These are phyloP conservation scores for Diatrype stigma DNA, from an alignment of 2,329 filamentous ascomycete genomes.

Conservation along the genomic window DNA sequence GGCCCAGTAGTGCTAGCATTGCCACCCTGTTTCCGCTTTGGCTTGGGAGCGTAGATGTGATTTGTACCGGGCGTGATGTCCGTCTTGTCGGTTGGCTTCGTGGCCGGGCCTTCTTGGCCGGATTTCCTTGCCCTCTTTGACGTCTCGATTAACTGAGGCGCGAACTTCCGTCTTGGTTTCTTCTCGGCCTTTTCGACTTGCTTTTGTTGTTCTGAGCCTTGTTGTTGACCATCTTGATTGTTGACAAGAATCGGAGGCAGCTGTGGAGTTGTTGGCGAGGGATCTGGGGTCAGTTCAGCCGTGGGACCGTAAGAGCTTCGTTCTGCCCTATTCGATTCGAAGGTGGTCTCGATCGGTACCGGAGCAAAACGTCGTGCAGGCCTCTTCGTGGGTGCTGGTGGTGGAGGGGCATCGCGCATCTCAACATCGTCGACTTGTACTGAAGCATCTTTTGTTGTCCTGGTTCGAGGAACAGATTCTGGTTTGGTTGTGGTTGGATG, in stretches of 20 bases:
- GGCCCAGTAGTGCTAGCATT: neutral
- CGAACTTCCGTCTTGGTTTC: conserved; percentile 52
- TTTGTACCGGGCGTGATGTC: conserved; percentile 64
- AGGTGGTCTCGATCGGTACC: conserved; percentile 69
- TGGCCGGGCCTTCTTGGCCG: conserved; percentile 59
- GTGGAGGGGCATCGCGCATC: conserved; percentile 20
- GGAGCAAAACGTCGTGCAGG: conserved; percentile 56
- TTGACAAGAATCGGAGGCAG: conserved; percentile 23
- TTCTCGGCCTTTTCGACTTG: conserved; percentile 15
- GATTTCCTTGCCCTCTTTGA: conserved; percentile 66
- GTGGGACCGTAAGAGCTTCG: conserved; percentile 43
- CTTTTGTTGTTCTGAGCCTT: conserved; percentile 17
- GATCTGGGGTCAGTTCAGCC: conserved; percentile 53
- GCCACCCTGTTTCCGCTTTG: conserved; percentile 31
- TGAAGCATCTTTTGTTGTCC: conserved; percentile 24
- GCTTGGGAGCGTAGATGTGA: conserved; percentile 51
- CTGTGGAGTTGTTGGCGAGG: conserved; percentile 47
- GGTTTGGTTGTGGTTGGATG: conserved; percentile 8
- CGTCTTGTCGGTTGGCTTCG: conserved; percentile 64
- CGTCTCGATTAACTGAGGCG: conserved; percentile 78
- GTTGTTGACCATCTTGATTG: conserved; percentile 16
- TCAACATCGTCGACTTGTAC: conserved; percentile 24
- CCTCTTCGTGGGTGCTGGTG: conserved; percentile 11
- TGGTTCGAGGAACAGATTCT: conserved; percentile 13
- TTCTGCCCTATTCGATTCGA: conserved; percentile 52